Evolutionary conservation across 768 basidiomycete genomes (phyloP).

Genomic region (Calocybe cyanea): DNA sequence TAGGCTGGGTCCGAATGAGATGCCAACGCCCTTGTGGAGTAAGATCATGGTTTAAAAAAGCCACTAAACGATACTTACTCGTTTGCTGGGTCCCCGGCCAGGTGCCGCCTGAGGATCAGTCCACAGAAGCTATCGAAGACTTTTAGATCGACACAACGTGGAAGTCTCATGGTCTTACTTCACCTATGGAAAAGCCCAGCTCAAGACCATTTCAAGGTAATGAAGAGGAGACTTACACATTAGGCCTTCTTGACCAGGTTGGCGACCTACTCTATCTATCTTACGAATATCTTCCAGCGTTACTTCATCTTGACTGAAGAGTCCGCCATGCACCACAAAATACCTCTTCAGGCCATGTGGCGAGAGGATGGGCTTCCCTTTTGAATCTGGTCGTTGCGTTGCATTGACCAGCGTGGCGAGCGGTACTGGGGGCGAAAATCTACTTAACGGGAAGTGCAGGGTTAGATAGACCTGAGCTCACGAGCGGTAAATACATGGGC

Average conservation of each 20-base stretch:
- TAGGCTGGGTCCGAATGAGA: slow-evolving; percentile 94
- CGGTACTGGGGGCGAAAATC: slow-evolving; percentile 57
- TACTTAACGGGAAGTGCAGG: background rate
- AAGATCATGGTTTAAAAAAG: slow-evolving; percentile 12
- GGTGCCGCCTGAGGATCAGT: slow-evolving; percentile 89
- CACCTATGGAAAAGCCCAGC: slow-evolving; percentile 41
- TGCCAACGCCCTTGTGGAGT: slow-evolving; percentile 78
- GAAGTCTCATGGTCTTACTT: slow-evolving; percentile 39
- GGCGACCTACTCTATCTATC: slow-evolving; percentile 80
- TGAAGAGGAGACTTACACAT: slow-evolving; percentile 68
- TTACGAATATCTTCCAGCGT: slow-evolving; percentile 90
- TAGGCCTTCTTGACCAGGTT: slow-evolving; percentile 91
- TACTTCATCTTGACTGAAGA: slow-evolving; percentile 95
- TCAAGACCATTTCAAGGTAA: slow-evolving; percentile 5
- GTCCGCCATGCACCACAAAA: slow-evolving; percentile 94
- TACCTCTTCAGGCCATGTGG: slow-evolving; percentile 81
- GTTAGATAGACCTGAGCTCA: slow-evolving; percentile 36
- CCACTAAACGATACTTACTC: slow-evolving; percentile 46
- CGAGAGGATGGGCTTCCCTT: slow-evolving; percentile 61
- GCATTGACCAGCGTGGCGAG: slow-evolving; percentile 83
- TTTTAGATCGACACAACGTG: background rate
- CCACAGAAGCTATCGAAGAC: slow-evolving; percentile 70
- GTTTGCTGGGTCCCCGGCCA: slow-evolving; percentile 94
- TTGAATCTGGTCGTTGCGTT: slow-evolving; percentile 50
- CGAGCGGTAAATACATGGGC: slow-evolving; percentile 89